A percentile compares a stretch with the other conserved stretches of the same genome.
These are phyloP conservation scores for Aschersonia sp. DNA, from an alignment of 2,329 filamentous ascomycete genomes.

Conservation along the genomic window DNA sequence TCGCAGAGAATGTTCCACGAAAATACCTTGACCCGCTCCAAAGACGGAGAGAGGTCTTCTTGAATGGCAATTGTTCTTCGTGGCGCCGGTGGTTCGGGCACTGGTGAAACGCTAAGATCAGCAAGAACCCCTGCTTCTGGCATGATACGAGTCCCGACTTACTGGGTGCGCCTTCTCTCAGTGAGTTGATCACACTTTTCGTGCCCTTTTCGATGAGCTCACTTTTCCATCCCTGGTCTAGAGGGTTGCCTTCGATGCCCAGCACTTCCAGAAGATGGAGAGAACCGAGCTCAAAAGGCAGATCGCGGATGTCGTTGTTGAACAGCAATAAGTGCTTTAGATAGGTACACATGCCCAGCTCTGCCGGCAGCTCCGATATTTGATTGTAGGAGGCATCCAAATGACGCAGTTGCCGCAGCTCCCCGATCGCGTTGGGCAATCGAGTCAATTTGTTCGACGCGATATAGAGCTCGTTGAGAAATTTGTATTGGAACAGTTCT, in stretches of 20 bases:
- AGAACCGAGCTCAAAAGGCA: conserved; percentile 80
- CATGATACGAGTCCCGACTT: conserved; percentile 21
- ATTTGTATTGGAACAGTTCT: conserved; percentile 73
- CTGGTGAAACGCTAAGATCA: conserved; percentile 25
- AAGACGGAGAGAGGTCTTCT: conserved; percentile 40
- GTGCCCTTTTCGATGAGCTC: conserved; percentile 81
- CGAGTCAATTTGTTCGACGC: conserved; percentile 79
- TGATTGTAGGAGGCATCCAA: conserved; percentile 86
- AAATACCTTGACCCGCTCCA: conserved; percentile 68
- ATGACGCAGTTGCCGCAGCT: conserved; percentile 64
- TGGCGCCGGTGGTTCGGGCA: conserved; percentile 60
- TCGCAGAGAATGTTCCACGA: conserved; percentile 96
- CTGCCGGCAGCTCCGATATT: conserved; percentile 65
- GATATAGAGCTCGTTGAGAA: conserved; percentile 83
- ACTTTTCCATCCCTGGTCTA: conserved; percentile 62
- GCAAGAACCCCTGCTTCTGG: background rate
- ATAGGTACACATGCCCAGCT: conserved; percentile 94
- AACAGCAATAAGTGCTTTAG: conserved; percentile 76
- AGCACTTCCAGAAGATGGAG: conserved; percentile 79
- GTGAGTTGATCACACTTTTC: conserved; percentile 63
- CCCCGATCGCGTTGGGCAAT: conserved; percentile 69
- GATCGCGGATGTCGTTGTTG: conserved; percentile 71
- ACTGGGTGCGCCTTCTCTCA: conserved; percentile 79
- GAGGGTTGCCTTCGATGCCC: conserved; percentile 82
- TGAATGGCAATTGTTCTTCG: conserved; percentile 70